phyloP scores from a whole-genome alignment of 306 rosid genomes.

The Chamaecrista fasciculata region DNA sequence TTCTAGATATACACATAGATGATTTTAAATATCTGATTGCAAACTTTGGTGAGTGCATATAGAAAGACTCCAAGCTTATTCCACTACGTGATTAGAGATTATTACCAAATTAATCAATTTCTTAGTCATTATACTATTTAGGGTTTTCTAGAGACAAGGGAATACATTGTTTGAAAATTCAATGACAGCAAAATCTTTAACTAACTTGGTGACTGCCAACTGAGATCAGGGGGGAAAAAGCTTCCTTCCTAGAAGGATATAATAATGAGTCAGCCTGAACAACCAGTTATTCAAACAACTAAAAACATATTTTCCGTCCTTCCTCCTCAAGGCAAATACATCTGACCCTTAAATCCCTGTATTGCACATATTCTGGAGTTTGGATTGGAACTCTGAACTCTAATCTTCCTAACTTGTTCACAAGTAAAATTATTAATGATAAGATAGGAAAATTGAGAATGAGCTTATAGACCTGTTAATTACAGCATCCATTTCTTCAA shows the following conservation, averaged over 20 bases:
- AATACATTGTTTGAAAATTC: neutral
- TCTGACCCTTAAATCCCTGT: neutral
- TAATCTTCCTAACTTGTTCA: neutral
- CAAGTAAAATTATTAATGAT: slow-evolving; percentile 3
- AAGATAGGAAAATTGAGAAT: slow-evolving; percentile 20
- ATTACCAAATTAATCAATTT: neutral
- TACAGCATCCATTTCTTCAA: slow-evolving; percentile 83
- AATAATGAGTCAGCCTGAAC: neutral
- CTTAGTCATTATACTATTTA: neutral
- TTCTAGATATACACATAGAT: neutral
- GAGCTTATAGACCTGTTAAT: slow-evolving; percentile 56
- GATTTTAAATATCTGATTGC: slow-evolving; percentile 1
- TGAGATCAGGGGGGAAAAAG: neutral
- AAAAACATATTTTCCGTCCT: neutral
- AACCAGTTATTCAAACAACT: neutral
- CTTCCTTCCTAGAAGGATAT: neutral
- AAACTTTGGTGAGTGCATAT: neutral
- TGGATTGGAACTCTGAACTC: neutral
- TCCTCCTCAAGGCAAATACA: neutral
- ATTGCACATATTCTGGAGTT: neutral
- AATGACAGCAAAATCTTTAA: neutral
- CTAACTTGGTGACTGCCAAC: neutral
- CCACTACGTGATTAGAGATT: neutral
- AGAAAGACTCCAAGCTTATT: slow-evolving; percentile 12
- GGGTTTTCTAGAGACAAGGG: neutral